Conservation (phyloP, 495 filamentous ascomycete genomes). For the Viridothelium virens region DNA sequence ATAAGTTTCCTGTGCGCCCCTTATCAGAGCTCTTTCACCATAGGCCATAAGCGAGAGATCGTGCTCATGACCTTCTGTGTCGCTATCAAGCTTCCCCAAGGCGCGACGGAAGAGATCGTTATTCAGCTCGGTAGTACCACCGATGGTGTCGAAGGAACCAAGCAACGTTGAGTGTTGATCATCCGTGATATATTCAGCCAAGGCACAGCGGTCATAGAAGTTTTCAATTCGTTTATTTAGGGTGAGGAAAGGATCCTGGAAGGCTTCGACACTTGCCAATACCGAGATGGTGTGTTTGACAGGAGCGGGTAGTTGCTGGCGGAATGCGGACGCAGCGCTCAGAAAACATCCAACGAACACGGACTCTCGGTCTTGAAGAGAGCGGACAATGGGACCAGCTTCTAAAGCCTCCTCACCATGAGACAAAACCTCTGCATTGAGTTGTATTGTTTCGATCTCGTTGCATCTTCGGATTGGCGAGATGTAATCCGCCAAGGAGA, state of each 20-base stretch:
- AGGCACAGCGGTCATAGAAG: slow-evolving; percentile 64
- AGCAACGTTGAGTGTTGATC: slow-evolving; percentile 49
- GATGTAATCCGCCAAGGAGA: slow-evolving; percentile 69
- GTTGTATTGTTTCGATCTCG: slow-evolving; percentile 58
- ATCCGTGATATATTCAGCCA: slow-evolving; percentile 65
- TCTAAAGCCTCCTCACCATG: not conserved
- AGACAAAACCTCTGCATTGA: slow-evolving; percentile 41
- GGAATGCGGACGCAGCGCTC: slow-evolving; percentile 1
- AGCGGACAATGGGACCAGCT: not conserved
- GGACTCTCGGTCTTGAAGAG: slow-evolving; percentile 6
- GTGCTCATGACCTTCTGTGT: slow-evolving; percentile 36
- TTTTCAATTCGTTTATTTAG: slow-evolving; percentile 54
- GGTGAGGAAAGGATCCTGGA: slow-evolving; percentile 10
- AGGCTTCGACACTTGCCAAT: slow-evolving; percentile 15
- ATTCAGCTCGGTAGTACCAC: slow-evolving; percentile 48
- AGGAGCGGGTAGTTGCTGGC: not conserved
- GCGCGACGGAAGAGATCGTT: slow-evolving; percentile 46
- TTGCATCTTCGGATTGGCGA: slow-evolving; percentile 73
- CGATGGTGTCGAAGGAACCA: slow-evolving; percentile 43
- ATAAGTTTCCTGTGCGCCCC: slow-evolving; percentile 70
- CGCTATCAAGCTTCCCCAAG: slow-evolving; percentile 34
- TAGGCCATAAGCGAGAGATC: slow-evolving; percentile 42
- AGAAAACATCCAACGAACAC: slow-evolving; percentile 5
- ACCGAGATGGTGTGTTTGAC: not conserved
- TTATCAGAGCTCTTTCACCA: slow-evolving; percentile 63